Base-by-base conservation (phyloP, 78 protist genomes). In the Fonticula alba region DNA sequence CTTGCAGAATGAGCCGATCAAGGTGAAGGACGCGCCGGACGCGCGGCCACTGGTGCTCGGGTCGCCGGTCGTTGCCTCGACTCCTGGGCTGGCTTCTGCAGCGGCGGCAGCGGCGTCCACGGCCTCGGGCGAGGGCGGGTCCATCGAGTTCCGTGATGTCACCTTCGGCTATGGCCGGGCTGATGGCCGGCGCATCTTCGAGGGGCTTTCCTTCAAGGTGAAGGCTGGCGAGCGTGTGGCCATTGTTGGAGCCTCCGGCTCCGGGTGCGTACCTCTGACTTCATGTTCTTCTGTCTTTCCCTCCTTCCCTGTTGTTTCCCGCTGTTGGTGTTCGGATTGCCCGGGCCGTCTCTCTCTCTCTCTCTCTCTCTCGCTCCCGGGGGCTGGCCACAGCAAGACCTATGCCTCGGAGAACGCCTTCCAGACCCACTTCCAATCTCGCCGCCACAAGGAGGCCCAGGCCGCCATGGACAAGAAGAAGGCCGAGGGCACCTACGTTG, bases 221-320 rank as follows among this genome's bases (percentile, higher is more conserved):
- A 81, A 81, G 19, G 78, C 79, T n/a, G 94, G 90, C 27, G 41
- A 64, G 35, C 54, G 68, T 49, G 75, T 80, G 38, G 97, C 92
- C 11, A 19, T 92, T 6, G 92, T 86, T 35, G 97, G 97, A 3
- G 52, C 88, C 29, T 47, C 73, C 24, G 97, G 97, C 22, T 49
- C 72, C 9, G 97, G 97, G 62, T 51, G 20, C 43, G 62, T 40
- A 29, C 35, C 3, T 38, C 17, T 38, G n/a, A n/a, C n/a, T n/a
- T n/a, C n/a, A n/a, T n/a, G n/a, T n/a, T n/a, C n/a, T n/a, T n/a
- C n/a, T n/a, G n/a, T n/a, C n/a, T n/a, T n/a, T n/a, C n/a, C n/a
- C n/a, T n/a, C n/a, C n/a, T n/a, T n/a, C n/a, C n/a, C n/a, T n/a
- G n/a, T n/a, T n/a, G n/a, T n/a, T n/a, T n/a, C n/a, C n/a, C n/a